These are phyloP conservation scores for Phialemonium atrogriseum DNA, from an alignment of 2,329 filamentous ascomycete species.

Conservation along the genomic window DNA sequence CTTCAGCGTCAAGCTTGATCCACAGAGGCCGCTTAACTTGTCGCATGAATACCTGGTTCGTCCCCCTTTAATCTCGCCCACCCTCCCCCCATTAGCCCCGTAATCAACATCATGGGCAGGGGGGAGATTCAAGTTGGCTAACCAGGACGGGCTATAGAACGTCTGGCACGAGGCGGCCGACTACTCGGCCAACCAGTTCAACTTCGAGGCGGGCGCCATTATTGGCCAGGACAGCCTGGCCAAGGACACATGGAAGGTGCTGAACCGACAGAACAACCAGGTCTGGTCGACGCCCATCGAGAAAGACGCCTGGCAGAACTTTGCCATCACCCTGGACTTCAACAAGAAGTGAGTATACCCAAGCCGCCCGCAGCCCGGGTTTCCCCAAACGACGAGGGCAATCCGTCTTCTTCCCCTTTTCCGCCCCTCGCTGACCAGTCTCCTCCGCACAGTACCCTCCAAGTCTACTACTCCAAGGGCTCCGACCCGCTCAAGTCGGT, in stretches of 20 bases:
- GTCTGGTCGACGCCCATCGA: slow-evolving; percentile 34
- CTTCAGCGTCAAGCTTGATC: slow-evolving; percentile 25
- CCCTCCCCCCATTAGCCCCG: background rate
- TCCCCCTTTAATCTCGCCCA: background rate
- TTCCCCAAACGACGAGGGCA: background rate
- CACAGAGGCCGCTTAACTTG: slow-evolving; percentile 22
- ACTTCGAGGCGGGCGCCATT: slow-evolving; percentile 26
- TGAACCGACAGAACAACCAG: slow-evolving; percentile 27
- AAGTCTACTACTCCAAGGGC: slow-evolving; percentile 47
- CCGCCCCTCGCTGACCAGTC: background rate
- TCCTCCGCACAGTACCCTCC: slow-evolving; percentile 34
- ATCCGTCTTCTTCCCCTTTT: background rate
- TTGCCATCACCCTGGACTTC: slow-evolving; percentile 49
- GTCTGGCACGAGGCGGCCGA: slow-evolving; percentile 29
- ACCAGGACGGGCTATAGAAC: slow-evolving; percentile 16
- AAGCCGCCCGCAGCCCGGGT: too few species aligned
- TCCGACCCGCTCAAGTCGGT: slow-evolving; percentile 37
- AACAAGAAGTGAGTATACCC: slow-evolving; percentile 42
- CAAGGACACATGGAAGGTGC: slow-evolving; percentile 31
- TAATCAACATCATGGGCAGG: background rate
- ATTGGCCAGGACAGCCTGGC: slow-evolving; percentile 24
- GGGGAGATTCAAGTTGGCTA: background rate
- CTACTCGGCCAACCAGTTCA: slow-evolving; percentile 29
- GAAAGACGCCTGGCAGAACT: slow-evolving; percentile 48
- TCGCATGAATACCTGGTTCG: slow-evolving; percentile 26